These are phyloP conservation scores for Agaricus subrufescens DNA, from an alignment of 768 basidiomycete genomes.

Conservation along the genomic window DNA sequence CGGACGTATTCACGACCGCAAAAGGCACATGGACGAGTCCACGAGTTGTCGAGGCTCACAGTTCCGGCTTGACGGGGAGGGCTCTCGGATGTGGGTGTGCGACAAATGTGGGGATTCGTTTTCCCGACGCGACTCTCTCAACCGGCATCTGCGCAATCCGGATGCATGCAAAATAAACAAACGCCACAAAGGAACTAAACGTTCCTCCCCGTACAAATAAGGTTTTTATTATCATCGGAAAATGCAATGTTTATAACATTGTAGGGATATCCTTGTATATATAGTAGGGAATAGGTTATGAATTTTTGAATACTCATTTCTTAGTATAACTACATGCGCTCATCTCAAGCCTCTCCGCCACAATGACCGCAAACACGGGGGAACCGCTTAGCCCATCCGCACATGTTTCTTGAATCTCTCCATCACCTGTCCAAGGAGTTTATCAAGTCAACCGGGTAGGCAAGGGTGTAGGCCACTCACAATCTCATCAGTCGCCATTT, in stretches of 20 bases:
- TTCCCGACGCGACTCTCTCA: conserved; percentile 6
- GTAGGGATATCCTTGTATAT: neutral
- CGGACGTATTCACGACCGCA: conserved; percentile 5
- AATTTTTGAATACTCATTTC: neutral
- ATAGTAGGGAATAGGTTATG: neutral
- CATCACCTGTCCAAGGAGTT: conserved; percentile 60
- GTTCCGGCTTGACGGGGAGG: neutral
- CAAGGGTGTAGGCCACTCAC: conserved; percentile 36
- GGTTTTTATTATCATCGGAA: conserved; percentile 1
- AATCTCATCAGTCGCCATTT: conserved; percentile 89
- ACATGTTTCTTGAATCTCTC: conserved; percentile 97
- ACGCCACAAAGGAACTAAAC: neutral
- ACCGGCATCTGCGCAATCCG: conserved; percentile 7
- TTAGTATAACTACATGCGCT: neutral
- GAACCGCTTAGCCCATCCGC: conserved; percentile 48
- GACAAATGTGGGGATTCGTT: conserved; percentile 5
- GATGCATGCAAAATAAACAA: conserved; percentile 6
- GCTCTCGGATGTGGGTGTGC: conserved; percentile 4
- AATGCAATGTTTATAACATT: neutral
- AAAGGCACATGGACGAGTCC: conserved; percentile 9
- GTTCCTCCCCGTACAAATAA: neutral
- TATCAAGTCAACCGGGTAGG: neutral
- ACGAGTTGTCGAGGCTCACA: conserved; percentile 6
- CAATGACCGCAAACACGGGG: neutral
- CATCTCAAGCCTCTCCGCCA: neutral